Conservation (phyloP, 2,329 filamentous ascomycete genomes). For the Talaromyces sp. region DNA sequence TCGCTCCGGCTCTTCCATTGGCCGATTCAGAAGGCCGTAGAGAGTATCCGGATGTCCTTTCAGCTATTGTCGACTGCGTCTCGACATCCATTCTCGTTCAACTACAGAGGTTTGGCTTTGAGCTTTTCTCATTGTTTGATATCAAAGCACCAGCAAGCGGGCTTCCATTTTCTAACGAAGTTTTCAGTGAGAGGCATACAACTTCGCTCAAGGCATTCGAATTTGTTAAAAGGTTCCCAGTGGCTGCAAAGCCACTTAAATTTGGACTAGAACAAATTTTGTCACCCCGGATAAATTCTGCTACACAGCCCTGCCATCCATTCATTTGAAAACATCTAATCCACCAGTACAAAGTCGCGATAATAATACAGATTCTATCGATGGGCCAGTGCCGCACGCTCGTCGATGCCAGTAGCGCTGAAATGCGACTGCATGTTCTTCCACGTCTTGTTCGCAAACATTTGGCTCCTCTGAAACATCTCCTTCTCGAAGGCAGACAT, state of each 20-base stretch:
- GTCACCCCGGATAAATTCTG: neutral
- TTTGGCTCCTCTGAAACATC: slow-evolving; percentile 6
- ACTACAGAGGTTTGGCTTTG: slow-evolving; percentile 8
- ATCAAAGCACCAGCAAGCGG: neutral
- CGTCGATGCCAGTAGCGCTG: slow-evolving; percentile 4
- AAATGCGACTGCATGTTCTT: slow-evolving; percentile 9
- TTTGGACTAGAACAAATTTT: slow-evolving; percentile 10
- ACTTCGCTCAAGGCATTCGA: slow-evolving; percentile 4
- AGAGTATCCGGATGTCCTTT: slow-evolving; percentile 9
- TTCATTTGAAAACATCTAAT: too few relatives aligned
- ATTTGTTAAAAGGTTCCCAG: neutral
- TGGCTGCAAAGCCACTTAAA: slow-evolving; percentile 12
- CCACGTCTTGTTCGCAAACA: slow-evolving; percentile 6
- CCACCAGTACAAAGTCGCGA: too few relatives aligned
- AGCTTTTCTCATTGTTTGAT: slow-evolving; percentile 6
- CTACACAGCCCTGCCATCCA: too few relatives aligned
- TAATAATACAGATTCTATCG: neutral
- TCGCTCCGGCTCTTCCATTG: slow-evolving; percentile 11
- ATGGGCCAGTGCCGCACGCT: neutral
- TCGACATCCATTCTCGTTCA: slow-evolving; percentile 16
- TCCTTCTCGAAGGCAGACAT: slow-evolving; percentile 8
- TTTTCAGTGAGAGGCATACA: neutral
- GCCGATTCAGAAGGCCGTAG: neutral
- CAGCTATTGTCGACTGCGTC: slow-evolving; percentile 18
- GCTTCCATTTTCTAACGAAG: neutral